Evolutionary conservation across 352 stramenopile genomes (phyloP), one percentile per base, ranked within the genome.

Genomic region (Aphanomyces invadans): DNA sequence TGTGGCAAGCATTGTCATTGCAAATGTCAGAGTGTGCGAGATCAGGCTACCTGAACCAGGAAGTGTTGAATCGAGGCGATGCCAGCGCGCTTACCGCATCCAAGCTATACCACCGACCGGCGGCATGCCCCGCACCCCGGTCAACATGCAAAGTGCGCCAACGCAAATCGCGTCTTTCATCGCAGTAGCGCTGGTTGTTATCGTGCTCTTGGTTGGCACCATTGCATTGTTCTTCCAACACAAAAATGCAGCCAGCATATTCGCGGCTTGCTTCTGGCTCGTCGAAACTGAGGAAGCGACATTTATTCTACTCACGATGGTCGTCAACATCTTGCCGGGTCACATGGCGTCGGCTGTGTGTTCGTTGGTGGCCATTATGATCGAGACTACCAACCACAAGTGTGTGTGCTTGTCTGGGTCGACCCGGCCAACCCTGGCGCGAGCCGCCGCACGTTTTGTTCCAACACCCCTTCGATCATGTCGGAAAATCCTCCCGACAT

Each of bases 1-100:
- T 77, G 96, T 97, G 80, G 87, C 94, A 65, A 95, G 85, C 45
- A 81, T 97, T 71, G 87, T 88, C 3, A 95, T 96, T 55, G 87
- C 83, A 96, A 95, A 62, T 80, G 83, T 44, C 68, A 97, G 19
- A 89, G 90, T 0, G 79, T 79, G 4, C 87, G 90, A 36, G 84
- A 89, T 68, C 83, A 80, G 89, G 96, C 49, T 74, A 80, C 19
- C 73, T 85, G 2, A 92, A 92, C 70, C 78, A 95, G 57, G 94
- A 98, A 72, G 77, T 98, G 11, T 73, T 97, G 5, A 89, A 82
- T 4, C 75, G 98, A 0, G 92, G 92, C n/a, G 81, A 96, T 55
- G 83, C 89, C 3, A 98, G 97, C 69, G 68, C 97, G 7, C 70
- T 89, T 11, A 86, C 82, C 10, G 84, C 79, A 2, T 87, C 74